Evolutionary conservation across 2,329 filamentous ascomycete genomes (phyloP), one percentile per base, ranked within the genome.

Genomic region (Celoporthe dispersa): DNA sequence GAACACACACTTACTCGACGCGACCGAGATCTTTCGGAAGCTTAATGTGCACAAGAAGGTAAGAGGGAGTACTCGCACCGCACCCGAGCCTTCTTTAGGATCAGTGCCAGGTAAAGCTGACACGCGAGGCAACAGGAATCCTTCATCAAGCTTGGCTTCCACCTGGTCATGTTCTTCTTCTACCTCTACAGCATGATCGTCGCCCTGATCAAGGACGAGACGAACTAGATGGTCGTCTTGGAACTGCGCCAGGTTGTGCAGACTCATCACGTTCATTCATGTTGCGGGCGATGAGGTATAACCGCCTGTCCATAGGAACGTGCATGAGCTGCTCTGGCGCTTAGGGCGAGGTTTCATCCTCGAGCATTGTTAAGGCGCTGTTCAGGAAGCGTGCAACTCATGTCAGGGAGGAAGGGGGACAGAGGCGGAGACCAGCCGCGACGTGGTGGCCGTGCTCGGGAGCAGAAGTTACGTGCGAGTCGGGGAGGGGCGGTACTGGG

Each of bases 161-260:
- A 99, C 83, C 87, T 99, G 72, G 82, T 99, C 84, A 98, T 99
- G 94, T 99, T 99, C 89, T 99, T 99, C 90, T 99, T 98, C 89
- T 99, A 99, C 85, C 92, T 99, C 69, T 97, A 97, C 89, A 97
- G 93, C 91, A 97, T 96, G 93, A 96, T 96, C 76, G 95, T 98
- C 74, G 95, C 96, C 75, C 88, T 99, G 73, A 99, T 99, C 86
- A 91, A 92, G 79, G 96, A 98, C 82, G 96, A 99, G 84, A 89
- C 92, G 71, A 89, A 94, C 83, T 97, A 91, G 69, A 64, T 39
- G 53, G 59, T 63, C 28, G n/a, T 22, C 53, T 59, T 41, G 31
- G 35, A 31, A 19, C 31, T 35, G 37, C 11, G 37, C 19, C 37
- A 48, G n/a, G n/a, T 16, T 55, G 37, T 22, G 41, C 25, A 28